Percentiles rank a stretch among this genome's conserved stretches.
These are phyloP conservation scores for Trichomonas gallinae DNA, from an alignment of 208 protist species.

Conservation along the genomic window DNA sequence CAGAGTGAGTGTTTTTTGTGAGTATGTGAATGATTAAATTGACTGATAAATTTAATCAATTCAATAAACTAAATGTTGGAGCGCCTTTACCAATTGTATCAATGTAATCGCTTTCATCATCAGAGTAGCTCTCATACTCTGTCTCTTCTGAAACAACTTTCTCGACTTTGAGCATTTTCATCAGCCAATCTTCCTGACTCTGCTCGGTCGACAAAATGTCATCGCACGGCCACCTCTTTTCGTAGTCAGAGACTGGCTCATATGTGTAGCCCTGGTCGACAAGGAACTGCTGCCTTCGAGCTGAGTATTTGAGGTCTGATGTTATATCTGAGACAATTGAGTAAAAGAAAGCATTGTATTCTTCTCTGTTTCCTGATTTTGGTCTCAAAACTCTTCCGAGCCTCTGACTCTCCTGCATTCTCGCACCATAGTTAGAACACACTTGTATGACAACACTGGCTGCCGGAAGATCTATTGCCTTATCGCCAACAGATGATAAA, in stretches of 20 bases:
- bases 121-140: background rate
- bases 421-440: slow-evolving; percentile 77
- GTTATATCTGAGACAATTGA: slow-evolving; percentile 74
- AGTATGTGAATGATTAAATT: too few species aligned
- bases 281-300: slow-evolving; percentile 89
- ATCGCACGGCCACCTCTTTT: background rate
- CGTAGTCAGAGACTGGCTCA: background rate
- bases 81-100: background rate
- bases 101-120: background rate
- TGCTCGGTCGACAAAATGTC: background rate
- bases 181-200: background rate
- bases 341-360: slow-evolving; percentile 95
- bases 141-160: background rate
- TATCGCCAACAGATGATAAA: slow-evolving; percentile 64
- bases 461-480: slow-evolving; percentile 70
- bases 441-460: slow-evolving; percentile 93
- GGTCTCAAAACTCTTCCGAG: slow-evolving; percentile 56
- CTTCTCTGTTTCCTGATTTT: slow-evolving; percentile 45
- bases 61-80: background rate
- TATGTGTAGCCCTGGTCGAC: slow-evolving; percentile 55
- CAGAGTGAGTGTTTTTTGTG: too few species aligned
- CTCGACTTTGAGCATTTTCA: background rate
- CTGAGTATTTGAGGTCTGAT: slow-evolving; percentile 80
- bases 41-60: background rate
- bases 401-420: slow-evolving; percentile 76